Conservation (phyloP, 2,329 filamentous ascomycete genomes). For the Ascochyta lentis region DNA sequence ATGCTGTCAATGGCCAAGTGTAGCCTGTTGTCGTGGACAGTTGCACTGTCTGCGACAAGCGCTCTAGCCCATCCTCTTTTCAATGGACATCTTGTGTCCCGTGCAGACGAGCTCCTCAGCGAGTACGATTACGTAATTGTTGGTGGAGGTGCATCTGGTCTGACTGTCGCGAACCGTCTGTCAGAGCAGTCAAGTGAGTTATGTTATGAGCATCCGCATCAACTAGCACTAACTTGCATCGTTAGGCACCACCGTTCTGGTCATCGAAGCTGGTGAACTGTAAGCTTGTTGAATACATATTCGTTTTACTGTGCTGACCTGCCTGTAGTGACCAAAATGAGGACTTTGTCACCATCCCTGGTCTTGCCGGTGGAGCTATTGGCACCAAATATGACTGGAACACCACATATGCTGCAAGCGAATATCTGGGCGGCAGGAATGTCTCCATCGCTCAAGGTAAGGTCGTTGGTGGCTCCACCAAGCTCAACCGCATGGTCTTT, state of each 20-base stretch:
- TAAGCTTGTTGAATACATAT: constrained; percentile 3
- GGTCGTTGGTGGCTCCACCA: constrained; percentile 34
- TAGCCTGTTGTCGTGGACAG: constrained; percentile 11
- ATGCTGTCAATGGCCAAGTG: constrained; percentile 4
- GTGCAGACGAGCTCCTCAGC: constrained; percentile 20
- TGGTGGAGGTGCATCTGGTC: constrained; percentile 34
- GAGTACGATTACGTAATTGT: constrained; percentile 39
- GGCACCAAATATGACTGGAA: constrained; percentile 40
- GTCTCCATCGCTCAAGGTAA: constrained; percentile 26
- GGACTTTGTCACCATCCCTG: constrained; percentile 32
- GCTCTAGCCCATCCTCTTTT: constrained; percentile 27
- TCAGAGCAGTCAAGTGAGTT: constrained; percentile 28
- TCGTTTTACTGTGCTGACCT: neutral
- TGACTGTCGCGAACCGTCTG: constrained; percentile 39
- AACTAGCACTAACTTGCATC: neutral
- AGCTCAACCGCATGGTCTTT: constrained; percentile 50
- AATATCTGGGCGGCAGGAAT: constrained; percentile 20
- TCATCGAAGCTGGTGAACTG: constrained; percentile 35
- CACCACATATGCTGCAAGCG: constrained; percentile 22
- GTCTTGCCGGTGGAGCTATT: constrained; percentile 31
- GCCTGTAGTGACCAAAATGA: constrained; percentile 27
- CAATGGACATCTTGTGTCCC: constrained; percentile 19
- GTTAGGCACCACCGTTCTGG: constrained; percentile 27
- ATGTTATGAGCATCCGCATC: neutral
- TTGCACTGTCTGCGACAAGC: constrained; percentile 20